Evolutionary conservation across 257 asterid species (phyloP), one percentile per base, ranked within the genome.

Genomic region (Knoxia roxburghii): DNA sequence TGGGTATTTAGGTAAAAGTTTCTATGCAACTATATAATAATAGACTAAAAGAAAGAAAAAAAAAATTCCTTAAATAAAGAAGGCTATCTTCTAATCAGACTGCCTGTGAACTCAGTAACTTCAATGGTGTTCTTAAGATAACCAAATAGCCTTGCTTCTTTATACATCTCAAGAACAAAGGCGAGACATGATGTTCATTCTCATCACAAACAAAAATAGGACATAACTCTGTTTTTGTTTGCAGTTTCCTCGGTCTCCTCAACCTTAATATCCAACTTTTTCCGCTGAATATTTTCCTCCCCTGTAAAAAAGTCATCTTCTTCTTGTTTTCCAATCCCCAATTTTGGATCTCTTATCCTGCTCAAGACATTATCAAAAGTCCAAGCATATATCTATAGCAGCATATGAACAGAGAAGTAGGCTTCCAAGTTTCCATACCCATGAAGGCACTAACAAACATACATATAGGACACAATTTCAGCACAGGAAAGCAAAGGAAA

Each of bases 281-380:
- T 83, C 26, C 99, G 85, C 87, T 90, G 99, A 74, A 94, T 94
- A 73, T 94, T 94, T 85, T 90, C 97, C 84, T 94, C 99, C 48
- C 96, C 95, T 40, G 98, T 90, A 80, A 84, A 94, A 73, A 75
- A 94, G 80, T 94, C 99, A 75, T 90, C 99, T 82, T 94, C 90
- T 69, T 94, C 99, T 88, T 94, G 99, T 75, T 94, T 94, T 49
- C 99, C 99, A n/a, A 90, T 82, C 52, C 97, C 99, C 77, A 90
- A 77, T 77, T 75, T 94, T 49, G 97, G 84, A 68, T 90, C 96
- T 78, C 97, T 85, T 52, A 94, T 88, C 51, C 97, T n/a, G n/a
- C n/a, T n/a, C n/a, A 55, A 49, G 53, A 21, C 58, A 75, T 27
- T 52, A 27, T 24, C 43, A 20, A 23, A 30, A 21, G 20, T 45